These are phyloP conservation scores for Coriaria nepalensis DNA, from an alignment of 306 rosid species.

Conservation along the genomic window DNA sequence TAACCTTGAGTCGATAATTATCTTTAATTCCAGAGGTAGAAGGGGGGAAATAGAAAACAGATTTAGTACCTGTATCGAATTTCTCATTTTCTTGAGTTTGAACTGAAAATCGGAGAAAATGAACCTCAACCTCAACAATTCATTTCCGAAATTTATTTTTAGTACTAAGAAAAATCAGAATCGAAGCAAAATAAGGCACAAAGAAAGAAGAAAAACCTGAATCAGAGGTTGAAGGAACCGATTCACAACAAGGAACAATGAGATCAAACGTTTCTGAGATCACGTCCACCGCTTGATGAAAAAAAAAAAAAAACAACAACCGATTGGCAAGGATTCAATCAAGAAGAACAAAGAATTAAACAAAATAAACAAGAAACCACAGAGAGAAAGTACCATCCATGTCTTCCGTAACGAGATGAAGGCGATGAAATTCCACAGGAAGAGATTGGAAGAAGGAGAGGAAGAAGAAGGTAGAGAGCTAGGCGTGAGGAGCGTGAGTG, in stretches of 20 bases:
- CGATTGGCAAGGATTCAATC: neutral
- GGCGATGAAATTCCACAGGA: constrained; percentile 3
- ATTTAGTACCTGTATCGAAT: neutral
- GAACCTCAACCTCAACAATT: neutral
- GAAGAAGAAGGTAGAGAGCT: constrained; percentile 9
- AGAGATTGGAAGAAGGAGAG: constrained; percentile 11
- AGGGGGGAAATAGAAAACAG: neutral
- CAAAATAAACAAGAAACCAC: constrained; percentile 1
- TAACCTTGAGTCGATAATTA: too few species aligned
- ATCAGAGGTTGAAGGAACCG: constrained; percentile 19
- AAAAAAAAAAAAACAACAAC: constrained; percentile 10
- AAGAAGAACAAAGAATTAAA: neutral
- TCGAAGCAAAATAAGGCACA: neutral
- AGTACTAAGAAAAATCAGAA: constrained; percentile 4
- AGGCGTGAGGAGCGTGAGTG: constrained; percentile 6
- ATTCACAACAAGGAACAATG: constrained; percentile 21
- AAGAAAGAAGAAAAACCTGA: constrained; percentile 26
- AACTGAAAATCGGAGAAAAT: constrained; percentile 1
- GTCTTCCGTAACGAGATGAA: constrained; percentile 12
- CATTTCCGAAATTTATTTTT: neutral
- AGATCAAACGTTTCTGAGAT: constrained; percentile 18
- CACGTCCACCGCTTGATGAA: constrained; percentile 40
- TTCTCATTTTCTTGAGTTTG: constrained; percentile 8
- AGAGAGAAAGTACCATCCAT: constrained; percentile 38
- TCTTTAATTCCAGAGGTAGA: too few species aligned